Base-by-base conservation (phyloP, 331 rosid species). In the Erythrophleum ivorense region DNA sequence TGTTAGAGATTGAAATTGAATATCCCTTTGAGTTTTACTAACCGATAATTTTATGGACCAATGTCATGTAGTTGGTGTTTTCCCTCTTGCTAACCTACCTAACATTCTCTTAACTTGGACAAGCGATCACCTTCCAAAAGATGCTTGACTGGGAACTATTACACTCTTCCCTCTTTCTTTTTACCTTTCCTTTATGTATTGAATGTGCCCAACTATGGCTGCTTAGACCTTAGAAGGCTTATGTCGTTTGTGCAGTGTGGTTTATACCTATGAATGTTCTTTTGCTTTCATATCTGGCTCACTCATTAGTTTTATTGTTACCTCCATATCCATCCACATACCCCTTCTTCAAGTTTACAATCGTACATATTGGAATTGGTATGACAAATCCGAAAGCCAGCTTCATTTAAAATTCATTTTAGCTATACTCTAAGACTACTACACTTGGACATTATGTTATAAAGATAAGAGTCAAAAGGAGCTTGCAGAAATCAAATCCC, bases 361-460 rank as follows among this genome's bases (percentile, higher is more conserved):
- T 95, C 53, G n/a, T 95, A 71, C 97, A 93, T 29, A 89, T 95
- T 73, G 98, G 97, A 85, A 89, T 95, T 2, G 98, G 98, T 92
- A 89, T 78, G 72, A 57, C 76, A 46, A 64, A 57, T 78, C 80
- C 49, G 16, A 21, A 62, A n/a, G 18, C 40, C 24, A 6, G 19
- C 48, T 57, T 48, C 13, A 12, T 66, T 66, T 34, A 21, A 0
- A 63, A 41, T 36, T 36, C 3, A 36, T 36, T 36, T 36, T 36
- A 36, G 40, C 3, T 3, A 3, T 36, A 36, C 40, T 36, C 40
- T 36, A 3, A 36, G 40, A 13, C 12, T 50, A 18, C 53, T 49
- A 15, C 13, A 2, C 53, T 49, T 49, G 53, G 53, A 49, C 9
- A 9, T 49, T 49, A 11, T 49, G 15, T 54, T 15, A n/a, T 34